Evolutionary conservation across 306 rosid genomes (phyloP).

Genomic region (Begonia peltatifolia): DNA sequence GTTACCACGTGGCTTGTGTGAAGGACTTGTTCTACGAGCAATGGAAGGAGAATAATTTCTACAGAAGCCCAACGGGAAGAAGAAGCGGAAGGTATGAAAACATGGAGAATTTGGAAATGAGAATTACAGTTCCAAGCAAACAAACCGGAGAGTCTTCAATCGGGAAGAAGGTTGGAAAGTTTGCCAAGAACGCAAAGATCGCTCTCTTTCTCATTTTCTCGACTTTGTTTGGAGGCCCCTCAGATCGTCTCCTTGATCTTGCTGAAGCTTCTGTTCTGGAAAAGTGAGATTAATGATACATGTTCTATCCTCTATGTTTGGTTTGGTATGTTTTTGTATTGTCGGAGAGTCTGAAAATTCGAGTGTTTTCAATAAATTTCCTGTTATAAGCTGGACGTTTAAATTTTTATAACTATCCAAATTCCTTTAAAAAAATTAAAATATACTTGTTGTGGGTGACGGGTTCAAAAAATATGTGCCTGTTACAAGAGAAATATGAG

Average conservation of each 20-base stretch:
- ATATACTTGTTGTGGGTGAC: no score
- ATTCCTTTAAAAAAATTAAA: no score
- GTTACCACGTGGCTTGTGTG: constrained; percentile 29
- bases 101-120: background rate
- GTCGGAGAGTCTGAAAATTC: background rate
- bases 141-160: constrained; percentile 5
- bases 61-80: background rate
- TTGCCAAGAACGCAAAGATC: constrained; percentile 5
- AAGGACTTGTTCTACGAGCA: constrained; percentile 28
- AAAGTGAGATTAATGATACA: no score
- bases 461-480: no score
- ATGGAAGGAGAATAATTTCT: constrained; percentile 19
- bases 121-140: constrained; percentile 1
- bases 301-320: no score
- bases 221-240: constrained; percentile 28
- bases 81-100: background rate
- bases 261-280: background rate
- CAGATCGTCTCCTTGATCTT: background rate
- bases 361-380: no score
- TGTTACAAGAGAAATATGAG: no score
- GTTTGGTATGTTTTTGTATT: no score
- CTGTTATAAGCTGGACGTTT: no score
- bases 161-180: constrained; percentile 4
- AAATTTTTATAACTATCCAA: no score
- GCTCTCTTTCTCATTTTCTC: constrained; percentile 24